These are phyloP conservation scores for Capsicum rhomboideum DNA, from an alignment of 257 asterid species.

Conservation along the genomic window DNA sequence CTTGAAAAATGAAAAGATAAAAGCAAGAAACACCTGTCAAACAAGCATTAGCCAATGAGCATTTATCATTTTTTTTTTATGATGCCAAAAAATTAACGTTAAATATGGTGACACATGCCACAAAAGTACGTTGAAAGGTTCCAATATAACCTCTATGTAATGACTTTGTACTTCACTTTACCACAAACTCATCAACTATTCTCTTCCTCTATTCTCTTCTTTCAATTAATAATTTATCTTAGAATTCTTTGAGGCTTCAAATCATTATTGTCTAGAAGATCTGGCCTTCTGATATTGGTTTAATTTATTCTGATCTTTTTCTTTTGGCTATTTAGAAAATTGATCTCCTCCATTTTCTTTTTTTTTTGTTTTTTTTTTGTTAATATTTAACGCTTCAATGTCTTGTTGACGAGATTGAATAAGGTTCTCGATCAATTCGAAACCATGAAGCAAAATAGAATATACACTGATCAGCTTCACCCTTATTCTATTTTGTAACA, in stretches of 20 bases:
- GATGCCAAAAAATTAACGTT: not conserved
- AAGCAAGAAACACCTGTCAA: no score
- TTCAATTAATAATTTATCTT: no score
- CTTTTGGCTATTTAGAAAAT: no score
- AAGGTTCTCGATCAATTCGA: constrained; percentile 6
- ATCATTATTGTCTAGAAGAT: no score
- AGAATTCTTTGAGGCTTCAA: no score
- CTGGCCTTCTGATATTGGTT: no score
- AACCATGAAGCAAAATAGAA: constrained; percentile 10
- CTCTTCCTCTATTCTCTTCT: no score
- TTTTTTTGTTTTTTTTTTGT: no score
- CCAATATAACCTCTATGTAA: not conserved
- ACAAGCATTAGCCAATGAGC: not conserved
- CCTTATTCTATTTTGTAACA: not conserved
- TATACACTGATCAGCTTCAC: not conserved
- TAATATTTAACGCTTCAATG: constrained; percentile 3
- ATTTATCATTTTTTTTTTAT: not conserved
- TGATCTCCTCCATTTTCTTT: no score
- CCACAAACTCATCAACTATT: not conserved
- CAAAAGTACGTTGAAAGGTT: not conserved
- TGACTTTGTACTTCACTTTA: not conserved
- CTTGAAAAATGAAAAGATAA: no score
- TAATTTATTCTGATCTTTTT: no score
- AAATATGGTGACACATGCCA: not conserved
- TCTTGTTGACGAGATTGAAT: constrained; percentile 6